Conservation (phyloP, 306 rosid genomes). For the Sicyos edulis region DNA sequence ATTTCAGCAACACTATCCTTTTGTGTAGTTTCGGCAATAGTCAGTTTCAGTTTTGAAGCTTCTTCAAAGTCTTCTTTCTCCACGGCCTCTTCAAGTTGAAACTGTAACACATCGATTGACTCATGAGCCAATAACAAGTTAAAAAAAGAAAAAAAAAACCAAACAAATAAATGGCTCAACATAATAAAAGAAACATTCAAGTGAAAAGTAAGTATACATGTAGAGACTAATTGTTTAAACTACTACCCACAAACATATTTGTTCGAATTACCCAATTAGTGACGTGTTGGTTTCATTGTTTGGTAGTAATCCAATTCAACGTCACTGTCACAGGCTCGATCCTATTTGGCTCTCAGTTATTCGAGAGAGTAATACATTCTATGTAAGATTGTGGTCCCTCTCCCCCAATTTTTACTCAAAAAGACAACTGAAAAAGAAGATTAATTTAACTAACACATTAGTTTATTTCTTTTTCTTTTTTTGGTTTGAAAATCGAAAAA, state of each 20-base stretch:
- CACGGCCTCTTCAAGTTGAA: constrained; percentile 95
- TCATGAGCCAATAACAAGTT: background rate
- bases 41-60: constrained; percentile 69
- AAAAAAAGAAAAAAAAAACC: too few relatives aligned
- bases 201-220: too few relatives aligned
- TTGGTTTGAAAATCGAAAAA: too few relatives aligned
- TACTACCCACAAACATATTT: background rate
- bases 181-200: background rate
- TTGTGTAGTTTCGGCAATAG: constrained; percentile 64
- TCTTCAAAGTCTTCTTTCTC: constrained; percentile 89
- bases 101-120: constrained; percentile 31
- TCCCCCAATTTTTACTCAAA: too few relatives aligned
- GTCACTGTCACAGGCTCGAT: too few relatives aligned
- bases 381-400: too few relatives aligned
- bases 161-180: background rate
- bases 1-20: constrained; percentile 80
- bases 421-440: constrained; percentile 10
- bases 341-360: too few relatives aligned
- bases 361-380: too few relatives aligned
- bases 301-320: too few relatives aligned
- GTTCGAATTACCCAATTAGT: background rate
- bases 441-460: background rate
- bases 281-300: too few relatives aligned
- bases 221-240: background rate
- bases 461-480: too few relatives aligned